Evolutionary conservation across 1,139 yeast species (phyloP).

Genomic region (Lizanozyma gosingica): DNA sequence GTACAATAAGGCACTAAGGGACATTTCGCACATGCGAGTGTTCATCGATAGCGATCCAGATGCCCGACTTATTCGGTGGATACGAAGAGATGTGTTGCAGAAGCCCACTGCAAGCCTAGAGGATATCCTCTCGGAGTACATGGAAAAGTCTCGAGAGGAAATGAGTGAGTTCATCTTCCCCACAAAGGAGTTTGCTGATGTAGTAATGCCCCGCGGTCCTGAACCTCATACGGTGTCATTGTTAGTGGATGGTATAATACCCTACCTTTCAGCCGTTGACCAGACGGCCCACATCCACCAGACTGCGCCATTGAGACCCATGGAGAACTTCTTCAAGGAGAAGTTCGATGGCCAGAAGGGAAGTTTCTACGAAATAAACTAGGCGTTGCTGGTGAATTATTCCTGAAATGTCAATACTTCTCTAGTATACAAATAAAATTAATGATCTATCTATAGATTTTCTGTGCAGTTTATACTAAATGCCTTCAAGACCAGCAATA

Average conservation of each 20-base stretch:
- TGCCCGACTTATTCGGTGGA: conserved; percentile 72
- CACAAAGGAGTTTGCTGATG: conserved; percentile 74
- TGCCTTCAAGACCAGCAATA: conserved; percentile 14
- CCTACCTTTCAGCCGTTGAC: conserved; percentile 28
- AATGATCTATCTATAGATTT: neutral
- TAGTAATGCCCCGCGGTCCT: conserved; percentile 71
- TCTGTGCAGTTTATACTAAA: neutral
- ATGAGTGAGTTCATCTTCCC: conserved; percentile 67
- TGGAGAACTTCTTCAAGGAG: conserved; percentile 27
- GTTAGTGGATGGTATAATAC: conserved; percentile 64
- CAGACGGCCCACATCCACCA: conserved; percentile 7
- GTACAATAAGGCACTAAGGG: conserved; percentile 51
- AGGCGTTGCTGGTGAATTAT: too few relatives aligned
- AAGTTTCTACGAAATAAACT: conserved; percentile 41
- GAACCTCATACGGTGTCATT: conserved; percentile 54
- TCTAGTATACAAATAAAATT: too few relatives aligned
- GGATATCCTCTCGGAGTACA: conserved; percentile 47
- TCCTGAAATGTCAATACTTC: too few relatives aligned
- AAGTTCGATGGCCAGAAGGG: conserved; percentile 40
- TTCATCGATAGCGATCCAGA: conserved; percentile 87
- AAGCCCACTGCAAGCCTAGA: conserved; percentile 24
- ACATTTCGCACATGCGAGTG: conserved; percentile 54
- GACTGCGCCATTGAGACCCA: conserved; percentile 18
- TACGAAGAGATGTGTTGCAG: conserved; percentile 34
- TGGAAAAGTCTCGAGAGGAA: conserved; percentile 64